phyloP scores from a whole-genome alignment of 768 basidiomycete genomes.

The Imleria badia region DNA sequence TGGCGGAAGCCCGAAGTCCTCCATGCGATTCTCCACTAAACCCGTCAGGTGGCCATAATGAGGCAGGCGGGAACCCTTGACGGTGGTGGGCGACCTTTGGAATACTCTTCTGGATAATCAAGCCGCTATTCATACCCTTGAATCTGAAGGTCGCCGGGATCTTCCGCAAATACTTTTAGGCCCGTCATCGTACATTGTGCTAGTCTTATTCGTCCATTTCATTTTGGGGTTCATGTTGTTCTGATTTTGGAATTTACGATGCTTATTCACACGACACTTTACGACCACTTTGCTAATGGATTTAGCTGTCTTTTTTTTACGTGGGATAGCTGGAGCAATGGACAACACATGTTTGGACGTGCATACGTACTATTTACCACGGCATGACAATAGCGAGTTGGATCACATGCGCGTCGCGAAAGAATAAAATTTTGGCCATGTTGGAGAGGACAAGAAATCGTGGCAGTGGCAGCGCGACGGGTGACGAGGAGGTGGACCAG shows the following conservation, averaged over 20 bases:
- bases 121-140: constrained; percentile 41
- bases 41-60: constrained; percentile 13
- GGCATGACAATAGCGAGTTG: not conserved
- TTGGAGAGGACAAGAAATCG: not conserved
- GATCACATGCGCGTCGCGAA: not conserved
- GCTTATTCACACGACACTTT: constrained; percentile 13
- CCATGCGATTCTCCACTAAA: constrained; percentile 7
- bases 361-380: constrained; percentile 18
- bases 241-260: constrained; percentile 18
- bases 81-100: constrained; percentile 52
- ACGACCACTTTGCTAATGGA: not conserved
- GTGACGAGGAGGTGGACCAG: not conserved
- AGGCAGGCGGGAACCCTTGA: constrained; percentile 35
- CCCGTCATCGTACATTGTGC: constrained; percentile 17
- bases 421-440: not conserved
- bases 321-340: constrained; percentile 17
- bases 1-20: not conserved
- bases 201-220: constrained; percentile 26
- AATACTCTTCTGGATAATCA: constrained; percentile 42
- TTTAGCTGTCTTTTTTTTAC: constrained; percentile 9
- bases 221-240: constrained; percentile 24
- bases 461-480: too few species aligned
- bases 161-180: constrained; percentile 42
- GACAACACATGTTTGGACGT: constrained; percentile 12
- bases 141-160: constrained; percentile 50